Percentiles rank a stretch among this genome's conserved stretches.
Conservation (phyloP, 805 yeast species). For the Candida pseudofarinosa region DNA sequence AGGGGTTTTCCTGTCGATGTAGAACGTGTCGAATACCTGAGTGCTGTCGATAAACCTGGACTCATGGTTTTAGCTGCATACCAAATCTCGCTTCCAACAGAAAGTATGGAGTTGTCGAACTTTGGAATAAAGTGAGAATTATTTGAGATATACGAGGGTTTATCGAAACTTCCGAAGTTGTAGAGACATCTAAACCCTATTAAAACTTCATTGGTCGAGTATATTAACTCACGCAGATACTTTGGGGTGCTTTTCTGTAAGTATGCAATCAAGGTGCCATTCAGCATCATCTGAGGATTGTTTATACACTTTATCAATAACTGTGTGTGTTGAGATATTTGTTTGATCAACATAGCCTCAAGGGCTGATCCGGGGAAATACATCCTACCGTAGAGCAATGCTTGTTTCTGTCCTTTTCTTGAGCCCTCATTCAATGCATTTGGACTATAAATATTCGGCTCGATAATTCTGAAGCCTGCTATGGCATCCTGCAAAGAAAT, state of each 20-base stretch:
- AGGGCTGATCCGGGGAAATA: constrained; percentile 81
- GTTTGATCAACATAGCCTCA: constrained; percentile 80
- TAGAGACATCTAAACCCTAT: constrained; percentile 78
- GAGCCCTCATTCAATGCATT: constrained; percentile 4
- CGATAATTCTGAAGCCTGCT: constrained; percentile 61
- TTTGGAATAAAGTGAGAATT: constrained; percentile 40
- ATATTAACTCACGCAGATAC: constrained; percentile 68
- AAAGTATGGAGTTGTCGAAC: constrained; percentile 59
- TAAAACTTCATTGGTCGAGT: constrained; percentile 78
- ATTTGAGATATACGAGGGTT: constrained; percentile 24
- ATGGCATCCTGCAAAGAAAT: constrained; percentile 64
- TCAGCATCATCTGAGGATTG: constrained; percentile 51
- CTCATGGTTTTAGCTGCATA: constrained; percentile 78
- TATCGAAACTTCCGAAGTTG: constrained; percentile 44
- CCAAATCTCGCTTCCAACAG: constrained; percentile 86
- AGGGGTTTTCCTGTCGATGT: constrained; percentile 86
- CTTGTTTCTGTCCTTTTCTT: constrained; percentile 16
- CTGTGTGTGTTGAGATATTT: constrained; percentile 58
- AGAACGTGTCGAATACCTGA: constrained; percentile 80
- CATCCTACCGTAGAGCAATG: constrained; percentile 78
- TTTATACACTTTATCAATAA: constrained; percentile 71
- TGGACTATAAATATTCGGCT: constrained; percentile 32
- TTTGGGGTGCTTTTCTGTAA: constrained; percentile 64
- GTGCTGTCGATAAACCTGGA: constrained; percentile 84
- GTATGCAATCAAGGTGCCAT: constrained; percentile 60